Evolutionary conservation across 139 green algal species (phyloP), one percentile per base, ranked within the genome.

Genomic region (Chlorella ohadii): DNA sequence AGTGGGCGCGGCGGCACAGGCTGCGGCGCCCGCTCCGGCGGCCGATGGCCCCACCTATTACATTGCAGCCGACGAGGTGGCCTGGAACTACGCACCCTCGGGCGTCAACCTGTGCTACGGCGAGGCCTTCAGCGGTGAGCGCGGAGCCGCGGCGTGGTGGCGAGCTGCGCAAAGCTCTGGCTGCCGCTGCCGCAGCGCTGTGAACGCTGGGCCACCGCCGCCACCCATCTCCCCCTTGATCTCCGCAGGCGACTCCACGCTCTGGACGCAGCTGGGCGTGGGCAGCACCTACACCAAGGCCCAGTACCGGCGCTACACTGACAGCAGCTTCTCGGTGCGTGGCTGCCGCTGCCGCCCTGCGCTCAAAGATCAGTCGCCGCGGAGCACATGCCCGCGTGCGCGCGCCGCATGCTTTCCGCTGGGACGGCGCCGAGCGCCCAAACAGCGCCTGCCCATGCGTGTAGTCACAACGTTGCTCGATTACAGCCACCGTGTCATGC

Each of bases 301-400:
- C 19, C 70, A 88, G 47, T 93, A 91, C 57, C 59, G 81, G 27
- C 71, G 81, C 55, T 93, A 92, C 81, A 90, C 82, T 12, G 88
- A 93, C 34, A 81, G 31, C 19, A 85, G 36, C 39, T 91, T 91
- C 72, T 9, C 44, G 77, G 77, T 39, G 59, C 19, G 25, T n/a
- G 23, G 59, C 59, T 15, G 59, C 3, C 1, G 59, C 59, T 16
- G 25, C 11, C 23, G 19, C 3, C 22, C 11, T 31, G 27, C 44
- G 23, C 25, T 66, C 2, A 4, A 12, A 11, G 23, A 11, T 66
- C 2, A 2, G 51, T 4, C 38, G 67, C 67, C 19, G 36, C 33
- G 23, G 44, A 6, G 44, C 44, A 51, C 4, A n/a, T 55, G 34
- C 36, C 31, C 34, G 67, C 19, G 67, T 9, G 7, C n/a, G 67